Percentiles rank a stretch among this genome's conserved stretches.
These are phyloP conservation scores for Prunus salicina DNA, from an alignment of 306 rosid genomes.

Conservation along the genomic window DNA sequence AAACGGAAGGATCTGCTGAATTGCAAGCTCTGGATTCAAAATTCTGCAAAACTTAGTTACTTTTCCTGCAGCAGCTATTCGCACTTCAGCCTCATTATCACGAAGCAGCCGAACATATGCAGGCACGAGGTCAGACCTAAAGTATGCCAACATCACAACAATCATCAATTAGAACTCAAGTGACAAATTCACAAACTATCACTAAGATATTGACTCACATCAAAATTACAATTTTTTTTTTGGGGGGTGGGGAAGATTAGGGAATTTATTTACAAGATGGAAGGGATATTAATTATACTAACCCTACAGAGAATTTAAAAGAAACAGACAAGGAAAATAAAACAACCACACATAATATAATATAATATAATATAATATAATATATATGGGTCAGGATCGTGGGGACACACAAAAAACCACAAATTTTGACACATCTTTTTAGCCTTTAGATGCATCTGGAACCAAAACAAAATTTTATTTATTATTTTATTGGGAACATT, in stretches of 20 bases:
- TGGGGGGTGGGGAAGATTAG: background rate
- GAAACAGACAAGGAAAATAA: background rate
- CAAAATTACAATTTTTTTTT: too few species aligned
- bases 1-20: constrained; percentile 92
- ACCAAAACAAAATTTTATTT: too few species aligned
- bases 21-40: constrained; percentile 79
- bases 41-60: constrained; percentile 94
- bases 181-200: background rate
- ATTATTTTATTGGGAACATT: too few species aligned
- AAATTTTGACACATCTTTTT: too few species aligned
- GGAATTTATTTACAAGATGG: background rate
- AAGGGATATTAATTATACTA: background rate
- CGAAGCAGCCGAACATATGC: constrained; percentile 96
- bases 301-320: background rate
- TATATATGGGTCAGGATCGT: too few species aligned
- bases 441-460: too few species aligned
- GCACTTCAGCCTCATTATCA: constrained; percentile 98
- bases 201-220: background rate
- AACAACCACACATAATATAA: background rate
- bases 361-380: too few species aligned
- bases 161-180: constrained; percentile 4
- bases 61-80: constrained; percentile 99
- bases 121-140: constrained; percentile 82
- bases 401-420: too few species aligned
- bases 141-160: constrained; percentile 6